Evolutionary conservation across 2,329 filamentous ascomycete genomes (phyloP), one percentile per base, ranked within the genome.

Genomic region (Pseudogymnoascus sp.): DNA sequence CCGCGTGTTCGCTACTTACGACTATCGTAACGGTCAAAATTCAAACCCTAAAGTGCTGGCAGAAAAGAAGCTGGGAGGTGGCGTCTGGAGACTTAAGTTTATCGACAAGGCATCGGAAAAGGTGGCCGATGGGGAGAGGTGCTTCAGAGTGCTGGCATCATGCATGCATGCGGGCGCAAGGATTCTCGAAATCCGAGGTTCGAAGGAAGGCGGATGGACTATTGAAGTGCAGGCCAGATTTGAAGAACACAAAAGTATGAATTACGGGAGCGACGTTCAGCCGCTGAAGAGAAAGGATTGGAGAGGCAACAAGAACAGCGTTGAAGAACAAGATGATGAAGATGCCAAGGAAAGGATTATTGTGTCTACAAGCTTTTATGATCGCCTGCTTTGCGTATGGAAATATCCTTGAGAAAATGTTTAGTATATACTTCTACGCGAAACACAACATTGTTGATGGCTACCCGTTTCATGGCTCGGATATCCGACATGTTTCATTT

Each of bases 121-220:
- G 19, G 12, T 3, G 8, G 19, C 58, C 63, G 10, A 65, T 67
- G 23, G 38, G 1, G 57, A 55, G 12, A 63, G 64, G 6, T 71
- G 66, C 15, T 76, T 76, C 55, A 70, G 78, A 45, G 74, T 95
- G n/a, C 75, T 96, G 38, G 92, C 86, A 13, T 95, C 90, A 48
- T 96, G 94, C 69, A 97, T 97, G 92, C 88, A 96, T 75, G 90
- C 88, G 2, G 94, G 94, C 0, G 79, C 83, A 8, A 82, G 86
- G 59, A 74, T 97, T n/a, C 67, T 87, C 5, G 74, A 77, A 37
- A 67, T 83, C 15, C 62, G 65, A 8, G 70, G 74, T 23, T 62
- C 65, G 26, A 68, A 70, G 1, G 67, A 73, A 1, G 70, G 72
- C 63, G 62, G 74, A 60, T 90, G 86, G 81, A 69, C 68, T 1